Percentiles rank a stretch among this genome's conserved stretches.
phyloP scores from a whole-genome alignment of 2,329 filamentous ascomycete species.

The Davidsoniella australis region DNA sequence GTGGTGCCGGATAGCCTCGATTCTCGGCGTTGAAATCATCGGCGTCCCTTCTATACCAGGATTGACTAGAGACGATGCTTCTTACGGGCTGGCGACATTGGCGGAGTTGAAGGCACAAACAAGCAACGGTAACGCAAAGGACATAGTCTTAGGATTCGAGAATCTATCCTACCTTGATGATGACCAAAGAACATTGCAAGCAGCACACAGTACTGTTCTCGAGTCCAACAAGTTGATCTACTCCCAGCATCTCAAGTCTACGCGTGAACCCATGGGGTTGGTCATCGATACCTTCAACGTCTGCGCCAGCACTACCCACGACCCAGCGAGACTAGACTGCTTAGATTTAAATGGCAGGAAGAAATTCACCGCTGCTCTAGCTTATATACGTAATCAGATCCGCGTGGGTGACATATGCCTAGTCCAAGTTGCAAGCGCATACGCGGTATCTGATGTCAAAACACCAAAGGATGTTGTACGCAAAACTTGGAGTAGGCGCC shows the following conservation, averaged over 20 bases:
- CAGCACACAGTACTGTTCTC: slow-evolving; percentile 13
- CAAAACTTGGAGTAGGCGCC: slow-evolving; percentile 14
- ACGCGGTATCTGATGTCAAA: too few species aligned
- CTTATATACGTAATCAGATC: too few species aligned
- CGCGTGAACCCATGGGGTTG: slow-evolving; percentile 4
- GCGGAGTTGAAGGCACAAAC: too few species aligned
- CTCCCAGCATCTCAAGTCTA: too few species aligned
- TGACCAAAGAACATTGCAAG: slow-evolving; percentile 10
- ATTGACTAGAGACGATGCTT: neutral
- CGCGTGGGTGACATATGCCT: slow-evolving; percentile 9
- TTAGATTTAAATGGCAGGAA: neutral
- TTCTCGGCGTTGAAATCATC: slow-evolving; percentile 6
- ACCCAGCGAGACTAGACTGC: neutral
- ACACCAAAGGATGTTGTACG: too few species aligned
- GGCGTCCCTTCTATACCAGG: slow-evolving; percentile 10
- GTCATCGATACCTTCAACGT: slow-evolving; percentile 19
- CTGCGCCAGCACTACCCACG: slow-evolving; percentile 10
- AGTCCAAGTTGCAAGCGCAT: slow-evolving; percentile 15
- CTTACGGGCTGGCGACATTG: too few species aligned
- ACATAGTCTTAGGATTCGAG: too few species aligned
- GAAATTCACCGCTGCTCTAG: too few species aligned
- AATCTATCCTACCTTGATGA: too few species aligned
- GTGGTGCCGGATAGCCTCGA: too few species aligned
- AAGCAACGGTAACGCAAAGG: too few species aligned
- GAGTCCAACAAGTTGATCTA: neutral